phyloP scores from a whole-genome alignment of 495 filamentous ascomycete species.

The Halenospora varia region DNA sequence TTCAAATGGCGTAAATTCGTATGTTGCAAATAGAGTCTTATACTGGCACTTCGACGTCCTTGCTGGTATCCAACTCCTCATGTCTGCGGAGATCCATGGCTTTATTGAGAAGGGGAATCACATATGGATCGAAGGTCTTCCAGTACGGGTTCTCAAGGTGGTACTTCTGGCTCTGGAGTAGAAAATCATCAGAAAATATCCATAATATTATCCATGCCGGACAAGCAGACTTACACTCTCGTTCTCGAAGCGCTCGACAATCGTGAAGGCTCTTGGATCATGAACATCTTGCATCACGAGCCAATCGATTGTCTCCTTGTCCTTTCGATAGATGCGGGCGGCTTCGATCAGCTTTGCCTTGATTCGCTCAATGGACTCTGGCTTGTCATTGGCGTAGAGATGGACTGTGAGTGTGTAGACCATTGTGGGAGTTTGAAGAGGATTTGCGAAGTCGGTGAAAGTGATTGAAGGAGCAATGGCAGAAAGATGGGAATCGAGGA shows the following conservation, averaged over 20 bases:
- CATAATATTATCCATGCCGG: not conserved
- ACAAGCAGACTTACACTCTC: conserved; percentile 37
- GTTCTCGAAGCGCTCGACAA: conserved; percentile 63
- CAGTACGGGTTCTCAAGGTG: conserved; percentile 66
- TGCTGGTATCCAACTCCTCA: conserved; percentile 50
- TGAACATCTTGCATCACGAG: conserved; percentile 63
- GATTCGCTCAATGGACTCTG: conserved; percentile 55
- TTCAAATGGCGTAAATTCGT: not conserved
- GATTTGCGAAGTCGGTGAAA: not conserved
- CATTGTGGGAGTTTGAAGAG: conserved; percentile 31
- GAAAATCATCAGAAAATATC: conserved; percentile 1
- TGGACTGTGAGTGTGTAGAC: conserved; percentile 56
- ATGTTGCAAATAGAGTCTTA: not conserved
- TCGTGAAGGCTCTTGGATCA: conserved; percentile 61
- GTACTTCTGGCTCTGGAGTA: conserved; percentile 49
- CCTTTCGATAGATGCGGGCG: conserved; percentile 57
- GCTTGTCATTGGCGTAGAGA: conserved; percentile 60
- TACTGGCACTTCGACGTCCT: conserved; percentile 34
- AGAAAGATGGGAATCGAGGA: not conserved
- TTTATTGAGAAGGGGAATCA: conserved; percentile 57
- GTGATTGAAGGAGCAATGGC: not conserved
- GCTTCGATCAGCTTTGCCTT: conserved; percentile 65
- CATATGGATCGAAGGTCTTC: conserved; percentile 67
- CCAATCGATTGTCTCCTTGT: conserved; percentile 65
- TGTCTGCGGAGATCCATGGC: conserved; percentile 60